Base-by-base conservation (phyloP, 208 protist species). In the Leishmania aethiopica region DNA sequence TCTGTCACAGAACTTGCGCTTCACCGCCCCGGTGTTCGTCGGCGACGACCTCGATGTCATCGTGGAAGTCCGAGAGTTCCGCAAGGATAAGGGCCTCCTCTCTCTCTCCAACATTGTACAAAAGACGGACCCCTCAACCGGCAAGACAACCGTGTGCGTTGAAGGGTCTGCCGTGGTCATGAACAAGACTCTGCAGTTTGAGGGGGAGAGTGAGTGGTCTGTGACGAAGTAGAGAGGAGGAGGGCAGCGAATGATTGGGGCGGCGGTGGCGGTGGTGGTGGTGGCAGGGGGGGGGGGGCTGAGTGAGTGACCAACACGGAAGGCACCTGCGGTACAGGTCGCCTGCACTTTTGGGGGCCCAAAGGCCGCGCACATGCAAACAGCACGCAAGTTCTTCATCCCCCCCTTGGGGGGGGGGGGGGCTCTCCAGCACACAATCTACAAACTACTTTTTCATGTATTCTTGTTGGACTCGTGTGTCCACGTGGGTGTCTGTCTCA, bases 121-220 rank as follows among this genome's bases (percentile, higher is more conserved):
- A 17, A 93, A 92, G 80, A 88, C 87, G 57, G 83, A 96, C 59
- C 78, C 77, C 28, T 82, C 80, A 32, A 95, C 89, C 13, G 84
- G 84, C 62, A 89, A 87, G 35, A 78, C 75, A 47, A 88, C 91
- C 35, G 71, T 94, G 22, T 97, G 95, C 70, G 79, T 96, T 28
- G 91, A 94, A 3, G 95, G 95, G 11, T 91, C 86, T 10, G 88
- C 95, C 1, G 88, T 97, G 40, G 93, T 90, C n/a, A 89, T 96
- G 84, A 98, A 96, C 80, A 96, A 96, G 84, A 89, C 69, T 8
- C 79, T 96, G 0, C 84, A 79, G 42, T 96, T 96, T 78, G 93
- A 96, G 77, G 93, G 93, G 17, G 93, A 95, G 70, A 96, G 92
- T 69, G 90, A 90, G 64, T 96, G 93, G 92, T 94, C 84, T 4